Evolutionary conservation across 345 rosid genomes (phyloP).

Genomic region (Physaria fendleri): DNA sequence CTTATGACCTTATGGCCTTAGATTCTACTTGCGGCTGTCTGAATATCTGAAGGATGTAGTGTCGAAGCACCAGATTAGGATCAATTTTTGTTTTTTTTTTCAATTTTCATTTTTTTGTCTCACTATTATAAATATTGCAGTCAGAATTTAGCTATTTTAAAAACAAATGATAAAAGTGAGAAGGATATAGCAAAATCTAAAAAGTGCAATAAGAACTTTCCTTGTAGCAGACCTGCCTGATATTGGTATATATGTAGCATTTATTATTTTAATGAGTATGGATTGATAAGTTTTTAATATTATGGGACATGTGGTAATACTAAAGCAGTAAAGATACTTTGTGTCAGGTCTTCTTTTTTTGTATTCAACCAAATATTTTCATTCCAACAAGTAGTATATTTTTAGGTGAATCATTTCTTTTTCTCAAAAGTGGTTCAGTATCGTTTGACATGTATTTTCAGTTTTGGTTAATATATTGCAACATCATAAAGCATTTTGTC

Average conservation of each 20-base stretch:
- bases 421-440: background rate
- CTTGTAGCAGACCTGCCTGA: constrained; percentile 19
- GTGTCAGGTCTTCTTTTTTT: too few species aligned
- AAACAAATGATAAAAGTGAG: constrained; percentile 10
- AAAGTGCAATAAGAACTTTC: constrained; percentile 31
- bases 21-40: constrained; percentile 20
- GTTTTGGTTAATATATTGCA: background rate
- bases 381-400: background rate
- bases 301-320: background rate
- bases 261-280: constrained; percentile 7
- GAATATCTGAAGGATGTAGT: constrained; percentile 25
- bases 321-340: background rate
- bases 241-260: constrained; percentile 12
- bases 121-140: constrained; percentile 1
- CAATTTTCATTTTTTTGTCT: background rate
- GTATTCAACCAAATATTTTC: background rate
- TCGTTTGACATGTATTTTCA: background rate
- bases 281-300: constrained; percentile 9
- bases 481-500: background rate
- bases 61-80: constrained; percentile 20
- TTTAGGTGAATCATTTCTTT: background rate
- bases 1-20: constrained; percentile 6
- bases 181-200: constrained; percentile 19
- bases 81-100: background rate
- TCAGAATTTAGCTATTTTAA: background rate